Evolutionary conservation across 768 basidiomycete genomes (phyloP).

Genomic region (Tricholoma flavovirens): DNA sequence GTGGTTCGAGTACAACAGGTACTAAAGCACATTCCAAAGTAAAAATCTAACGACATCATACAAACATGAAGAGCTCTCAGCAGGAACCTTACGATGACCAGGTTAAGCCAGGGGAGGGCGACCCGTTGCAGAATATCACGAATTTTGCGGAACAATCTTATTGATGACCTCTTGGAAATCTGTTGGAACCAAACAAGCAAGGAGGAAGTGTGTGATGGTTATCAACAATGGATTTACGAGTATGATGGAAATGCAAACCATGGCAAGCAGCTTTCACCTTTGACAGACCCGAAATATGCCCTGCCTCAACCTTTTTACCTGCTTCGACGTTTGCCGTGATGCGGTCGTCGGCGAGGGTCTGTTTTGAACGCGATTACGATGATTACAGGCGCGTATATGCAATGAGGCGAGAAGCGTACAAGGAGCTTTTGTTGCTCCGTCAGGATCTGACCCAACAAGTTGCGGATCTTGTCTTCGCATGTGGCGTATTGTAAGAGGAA

Average conservation of each 20-base stretch:
- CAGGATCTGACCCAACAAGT: constrained; percentile 17
- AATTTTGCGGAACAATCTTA: constrained; percentile 10
- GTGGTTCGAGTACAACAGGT: neutral
- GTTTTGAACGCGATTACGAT: neutral
- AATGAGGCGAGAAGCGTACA: constrained; percentile 4
- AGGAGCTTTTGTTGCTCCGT: constrained; percentile 19
- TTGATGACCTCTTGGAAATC: constrained; percentile 14
- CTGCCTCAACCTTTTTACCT: constrained; percentile 9
- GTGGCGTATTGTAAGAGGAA: constrained; percentile 19
- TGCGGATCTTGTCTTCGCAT: constrained; percentile 20
- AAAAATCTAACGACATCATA: neutral
- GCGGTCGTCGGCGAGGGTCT: constrained; percentile 8
- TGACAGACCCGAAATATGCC: constrained; percentile 15
- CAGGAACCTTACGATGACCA: neutral
- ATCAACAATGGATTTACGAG: neutral
- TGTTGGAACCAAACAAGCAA: constrained; percentile 2
- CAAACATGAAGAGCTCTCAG: too few relatives aligned
- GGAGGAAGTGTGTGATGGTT: neutral
- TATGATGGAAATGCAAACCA: constrained; percentile 6
- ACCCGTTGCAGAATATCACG: neutral
- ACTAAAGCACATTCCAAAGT: neutral
- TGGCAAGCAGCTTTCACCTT: constrained; percentile 14
- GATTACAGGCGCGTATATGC: neutral
- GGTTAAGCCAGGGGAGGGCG: neutral
- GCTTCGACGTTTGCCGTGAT: constrained; percentile 7